Evolutionary conservation across 306 rosid genomes (phyloP).

Genomic region (Mimosa bimucronata): DNA sequence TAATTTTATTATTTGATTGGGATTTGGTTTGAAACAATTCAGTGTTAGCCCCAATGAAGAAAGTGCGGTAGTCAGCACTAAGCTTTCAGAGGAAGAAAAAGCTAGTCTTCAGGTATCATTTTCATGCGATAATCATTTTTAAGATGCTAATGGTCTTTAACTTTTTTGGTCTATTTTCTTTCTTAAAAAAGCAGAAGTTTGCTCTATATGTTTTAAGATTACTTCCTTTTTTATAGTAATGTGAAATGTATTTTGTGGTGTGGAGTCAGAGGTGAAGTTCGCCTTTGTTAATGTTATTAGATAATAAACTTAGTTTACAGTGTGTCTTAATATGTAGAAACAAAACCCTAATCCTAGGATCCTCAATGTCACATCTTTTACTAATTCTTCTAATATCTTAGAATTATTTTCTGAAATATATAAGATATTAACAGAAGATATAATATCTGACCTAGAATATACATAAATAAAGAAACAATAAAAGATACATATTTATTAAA

Average conservation of each 20-base stretch:
- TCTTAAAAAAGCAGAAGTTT: slow-evolving; percentile 22
- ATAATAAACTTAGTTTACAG: background rate
- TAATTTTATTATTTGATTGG: slow-evolving; percentile 39
- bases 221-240: slow-evolving; percentile 22
- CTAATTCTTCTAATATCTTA: background rate
- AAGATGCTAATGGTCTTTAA: slow-evolving; percentile 25
- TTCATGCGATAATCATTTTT: slow-evolving; percentile 2
- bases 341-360: background rate
- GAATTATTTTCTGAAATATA: background rate
- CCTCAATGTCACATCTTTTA: background rate
- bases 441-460: background rate
- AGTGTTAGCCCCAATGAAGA: slow-evolving; percentile 67
- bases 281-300: background rate
- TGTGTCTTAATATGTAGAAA: background rate
- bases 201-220: slow-evolving; percentile 10
- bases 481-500: background rate
- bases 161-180: background rate
- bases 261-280: background rate
- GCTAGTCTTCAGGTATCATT: slow-evolving; percentile 69
- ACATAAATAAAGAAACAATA: background rate
- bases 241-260: slow-evolving; percentile 9
- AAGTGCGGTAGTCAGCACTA: slow-evolving; percentile 52
- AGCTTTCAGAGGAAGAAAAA: slow-evolving; percentile 75
- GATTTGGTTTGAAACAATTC: slow-evolving; percentile 51
- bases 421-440: background rate